phyloP scores from a whole-genome alignment of 2,329 filamentous ascomycete genomes.

The Decorospora gaudefroyi region DNA sequence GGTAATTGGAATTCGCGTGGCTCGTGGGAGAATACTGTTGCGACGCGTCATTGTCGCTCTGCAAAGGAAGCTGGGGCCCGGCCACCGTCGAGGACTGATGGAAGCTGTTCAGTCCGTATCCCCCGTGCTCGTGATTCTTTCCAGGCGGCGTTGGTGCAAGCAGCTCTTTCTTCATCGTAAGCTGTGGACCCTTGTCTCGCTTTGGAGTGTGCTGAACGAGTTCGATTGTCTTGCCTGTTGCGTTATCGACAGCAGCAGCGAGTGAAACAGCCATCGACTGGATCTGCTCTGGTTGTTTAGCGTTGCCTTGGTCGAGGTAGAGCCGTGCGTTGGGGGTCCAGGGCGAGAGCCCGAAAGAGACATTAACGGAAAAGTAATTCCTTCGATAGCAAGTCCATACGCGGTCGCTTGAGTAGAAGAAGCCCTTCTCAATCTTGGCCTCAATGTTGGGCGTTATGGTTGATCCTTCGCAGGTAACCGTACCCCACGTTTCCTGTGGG shows the following conservation, averaged over 20 bases:
- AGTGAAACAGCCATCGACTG: constrained; percentile 81
- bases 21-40: constrained; percentile 44
- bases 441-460: constrained; percentile 73
- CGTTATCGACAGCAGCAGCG: constrained; percentile 78
- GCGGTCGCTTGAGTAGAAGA: constrained; percentile 73
- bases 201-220: constrained; percentile 91
- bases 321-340: constrained; percentile 61
- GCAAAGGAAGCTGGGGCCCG: constrained; percentile 52
- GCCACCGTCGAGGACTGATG: constrained; percentile 41
- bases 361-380: constrained; percentile 88
- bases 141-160: constrained; percentile 69
- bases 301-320: constrained; percentile 58
- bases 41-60: constrained; percentile 39
- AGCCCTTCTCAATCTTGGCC: constrained; percentile 85
- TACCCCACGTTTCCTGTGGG: constrained; percentile 57
- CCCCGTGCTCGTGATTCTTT: constrained; percentile 48
- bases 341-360: constrained; percentile 73
- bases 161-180: constrained; percentile 70
- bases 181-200: constrained; percentile 82
- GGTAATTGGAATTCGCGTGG: constrained; percentile 45
- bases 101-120: constrained; percentile 47
- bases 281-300: constrained; percentile 60
- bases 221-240: constrained; percentile 75
- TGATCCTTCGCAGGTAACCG: constrained; percentile 64
- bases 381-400: constrained; percentile 93